Conservation (phyloP, 2,329 filamentous ascomycete genomes). For the Aspergillus persii region DNA sequence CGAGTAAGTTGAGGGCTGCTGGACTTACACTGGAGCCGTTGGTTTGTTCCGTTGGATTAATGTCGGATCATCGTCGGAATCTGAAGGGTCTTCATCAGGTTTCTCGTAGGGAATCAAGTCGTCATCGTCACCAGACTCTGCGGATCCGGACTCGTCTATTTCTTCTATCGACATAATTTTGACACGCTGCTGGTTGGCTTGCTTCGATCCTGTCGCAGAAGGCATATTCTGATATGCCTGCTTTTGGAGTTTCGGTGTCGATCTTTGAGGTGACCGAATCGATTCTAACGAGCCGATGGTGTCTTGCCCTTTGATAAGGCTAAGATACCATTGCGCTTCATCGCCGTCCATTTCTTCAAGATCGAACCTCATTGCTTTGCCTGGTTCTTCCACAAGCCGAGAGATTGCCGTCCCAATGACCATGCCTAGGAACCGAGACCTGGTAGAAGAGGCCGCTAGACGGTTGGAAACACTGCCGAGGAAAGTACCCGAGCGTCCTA, state of each 20-base stretch:
- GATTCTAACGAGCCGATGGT: slow-evolving; percentile 56
- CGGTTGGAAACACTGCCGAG: slow-evolving; percentile 80
- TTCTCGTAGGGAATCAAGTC: slow-evolving; percentile 77
- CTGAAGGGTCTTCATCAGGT: slow-evolving; percentile 81
- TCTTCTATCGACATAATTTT: slow-evolving; percentile 61
- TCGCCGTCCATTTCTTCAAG: slow-evolving; percentile 72
- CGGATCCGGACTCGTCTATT: slow-evolving; percentile 54
- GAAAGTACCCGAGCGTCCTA: slow-evolving; percentile 71
- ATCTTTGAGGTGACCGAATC: slow-evolving; percentile 38
- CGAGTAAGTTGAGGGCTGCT: neutral
- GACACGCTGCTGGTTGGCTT: slow-evolving; percentile 3
- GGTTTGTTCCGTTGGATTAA: slow-evolving; percentile 79
- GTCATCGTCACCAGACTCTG: slow-evolving; percentile 55
- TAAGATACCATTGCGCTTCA: slow-evolving; percentile 74
- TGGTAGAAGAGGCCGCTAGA: slow-evolving; percentile 70
- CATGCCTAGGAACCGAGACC: slow-evolving; percentile 83
- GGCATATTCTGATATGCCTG: slow-evolving; percentile 1
- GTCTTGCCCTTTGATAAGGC: slow-evolving; percentile 63
- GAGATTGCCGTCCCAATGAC: slow-evolving; percentile 74
- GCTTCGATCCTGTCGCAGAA: neutral
- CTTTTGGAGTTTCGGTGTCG: slow-evolving; percentile 12
- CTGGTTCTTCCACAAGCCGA: slow-evolving; percentile 62
- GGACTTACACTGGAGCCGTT: slow-evolving; percentile 68
- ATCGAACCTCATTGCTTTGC: slow-evolving; percentile 76
- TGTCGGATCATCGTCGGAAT: slow-evolving; percentile 91